Evolutionary conservation across 768 basidiomycete genomes (phyloP), one percentile per base, ranked within the genome.

Genomic region (Cyathus striatus): DNA sequence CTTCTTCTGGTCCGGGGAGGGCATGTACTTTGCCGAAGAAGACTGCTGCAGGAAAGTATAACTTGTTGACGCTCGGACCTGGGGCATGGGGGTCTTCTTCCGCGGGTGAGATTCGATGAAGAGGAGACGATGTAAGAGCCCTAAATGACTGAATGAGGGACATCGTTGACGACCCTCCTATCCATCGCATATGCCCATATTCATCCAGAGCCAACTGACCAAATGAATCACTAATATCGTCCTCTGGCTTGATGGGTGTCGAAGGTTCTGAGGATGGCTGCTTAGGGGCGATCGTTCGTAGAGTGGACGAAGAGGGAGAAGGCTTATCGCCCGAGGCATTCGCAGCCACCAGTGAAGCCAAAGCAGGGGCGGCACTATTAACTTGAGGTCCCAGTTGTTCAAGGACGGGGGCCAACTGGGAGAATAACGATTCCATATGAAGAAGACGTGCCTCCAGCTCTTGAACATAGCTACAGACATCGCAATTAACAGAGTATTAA

Each of bases 161-260:
- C 90, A 92, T 90, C 17, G 89, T 89, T 13, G 89, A 91, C 4
- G 90, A 91, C 41, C 89, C 86, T 32, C 90, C 90, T 52, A 92
- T 91, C 90, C 90, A 92, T 46, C 89, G 80, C 76, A 88, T 81
- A 61, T 90, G 88, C 23, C 90, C 90, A 50, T 90, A 85, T 58
- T 91, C 90, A 53, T 92, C 90, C 30, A 92, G 72, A 21, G 90
- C 88, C 41, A 92, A 76, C 59, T 91, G 89, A 16, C 89, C 90
- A 56, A 92, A 84, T 13, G 86, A 83, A 59, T 91, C 89, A 56
- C 78, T 81, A 52, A 91, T 75, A 64, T 90, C 89, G 51, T 88
- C 86, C 55, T 81, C 80, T 25, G 72, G 60, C 57, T 79, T 81
- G 48, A 79, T 66, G 20, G 75, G 68, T 27, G 69, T 62, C 12